phyloP scores from a whole-genome alignment of 2,329 filamentous ascomycete species.

The Venturia asperata region DNA sequence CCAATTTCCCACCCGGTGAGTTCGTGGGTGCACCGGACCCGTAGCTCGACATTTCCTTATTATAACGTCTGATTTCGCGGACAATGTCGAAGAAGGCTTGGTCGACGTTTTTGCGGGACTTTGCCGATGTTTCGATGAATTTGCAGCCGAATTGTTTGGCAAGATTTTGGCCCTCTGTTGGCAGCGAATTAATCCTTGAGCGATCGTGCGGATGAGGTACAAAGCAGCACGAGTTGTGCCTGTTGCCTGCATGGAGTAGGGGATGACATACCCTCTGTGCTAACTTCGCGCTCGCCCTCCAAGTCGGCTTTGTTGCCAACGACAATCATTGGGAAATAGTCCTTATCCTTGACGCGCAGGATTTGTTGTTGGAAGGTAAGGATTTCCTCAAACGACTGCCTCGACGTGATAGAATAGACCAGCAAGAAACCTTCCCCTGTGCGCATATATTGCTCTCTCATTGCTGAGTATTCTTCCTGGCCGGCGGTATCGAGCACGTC shows the following conservation, averaged over 20 bases:
- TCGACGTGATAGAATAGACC: slow-evolving; percentile 95
- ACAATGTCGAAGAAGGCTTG: slow-evolving; percentile 98
- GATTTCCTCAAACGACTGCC: slow-evolving; percentile 97
- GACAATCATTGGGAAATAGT: slow-evolving; percentile 98
- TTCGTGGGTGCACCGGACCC: slow-evolving; percentile 58
- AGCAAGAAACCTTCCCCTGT: slow-evolving; percentile 96
- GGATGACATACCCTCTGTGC: slow-evolving; percentile 68
- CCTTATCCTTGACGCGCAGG: slow-evolving; percentile 96
- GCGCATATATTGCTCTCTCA: slow-evolving; percentile 99
- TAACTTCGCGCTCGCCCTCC: slow-evolving; percentile 83
- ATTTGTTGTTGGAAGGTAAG: slow-evolving; percentile 99
- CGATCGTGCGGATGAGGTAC: background rate
- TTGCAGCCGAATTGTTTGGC: slow-evolving; percentile 88
- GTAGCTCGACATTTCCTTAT: slow-evolving; percentile 94
- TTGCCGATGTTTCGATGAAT: slow-evolving; percentile 98
- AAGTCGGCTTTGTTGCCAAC: slow-evolving; percentile 99
- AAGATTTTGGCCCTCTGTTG: slow-evolving; percentile 77
- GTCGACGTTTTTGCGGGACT: slow-evolving; percentile 96
- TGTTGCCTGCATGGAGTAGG: slow-evolving; percentile 12
- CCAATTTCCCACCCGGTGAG: slow-evolving; percentile 62
- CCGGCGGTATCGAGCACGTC: slow-evolving; percentile 97
- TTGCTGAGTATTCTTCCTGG: slow-evolving; percentile 98
- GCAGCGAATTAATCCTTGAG: slow-evolving; percentile 20
- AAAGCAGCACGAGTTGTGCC: background rate
- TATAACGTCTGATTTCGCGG: slow-evolving; percentile 94